Conservation (phyloP, 2,329 filamentous ascomycete species). For the Teratosphaeria epicoccoides region DNA sequence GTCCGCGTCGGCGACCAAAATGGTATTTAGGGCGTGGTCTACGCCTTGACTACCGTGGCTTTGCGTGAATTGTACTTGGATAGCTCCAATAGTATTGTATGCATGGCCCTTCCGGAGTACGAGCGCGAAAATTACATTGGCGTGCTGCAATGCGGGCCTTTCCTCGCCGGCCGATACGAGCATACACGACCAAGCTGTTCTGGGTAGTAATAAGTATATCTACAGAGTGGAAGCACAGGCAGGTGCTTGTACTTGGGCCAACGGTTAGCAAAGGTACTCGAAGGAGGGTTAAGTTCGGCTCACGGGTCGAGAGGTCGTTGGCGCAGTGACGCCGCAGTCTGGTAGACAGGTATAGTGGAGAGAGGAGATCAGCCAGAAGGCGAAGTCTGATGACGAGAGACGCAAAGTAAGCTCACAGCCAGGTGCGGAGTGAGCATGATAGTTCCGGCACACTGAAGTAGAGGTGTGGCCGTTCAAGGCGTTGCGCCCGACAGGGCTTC, state of each 20-base stretch:
- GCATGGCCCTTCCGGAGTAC: conserved; percentile 17
- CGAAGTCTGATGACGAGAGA: background rate
- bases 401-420: background rate
- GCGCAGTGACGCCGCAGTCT: too few species aligned
- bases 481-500: background rate
- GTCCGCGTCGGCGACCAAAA: conserved; percentile 1
- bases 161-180: conserved; percentile 1
- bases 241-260: background rate
- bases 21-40: background rate
- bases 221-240: background rate
- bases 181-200: conserved; percentile 2
- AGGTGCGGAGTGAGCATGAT: background rate
- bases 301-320: background rate
- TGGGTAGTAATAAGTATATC: background rate
- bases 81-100: conserved; percentile 12
- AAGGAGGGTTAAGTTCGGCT: background rate
- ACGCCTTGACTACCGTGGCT: background rate
- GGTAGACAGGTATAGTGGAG: background rate
- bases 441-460: background rate
- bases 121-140: conserved; percentile 14
- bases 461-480: background rate
- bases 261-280: background rate
- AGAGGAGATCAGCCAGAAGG: background rate
- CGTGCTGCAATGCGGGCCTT: conserved; percentile 6
- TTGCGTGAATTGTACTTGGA: background rate